Evolutionary conservation across 495 filamentous ascomycete species (phyloP).

Genomic region (Hypoxylon crocopeplum): DNA sequence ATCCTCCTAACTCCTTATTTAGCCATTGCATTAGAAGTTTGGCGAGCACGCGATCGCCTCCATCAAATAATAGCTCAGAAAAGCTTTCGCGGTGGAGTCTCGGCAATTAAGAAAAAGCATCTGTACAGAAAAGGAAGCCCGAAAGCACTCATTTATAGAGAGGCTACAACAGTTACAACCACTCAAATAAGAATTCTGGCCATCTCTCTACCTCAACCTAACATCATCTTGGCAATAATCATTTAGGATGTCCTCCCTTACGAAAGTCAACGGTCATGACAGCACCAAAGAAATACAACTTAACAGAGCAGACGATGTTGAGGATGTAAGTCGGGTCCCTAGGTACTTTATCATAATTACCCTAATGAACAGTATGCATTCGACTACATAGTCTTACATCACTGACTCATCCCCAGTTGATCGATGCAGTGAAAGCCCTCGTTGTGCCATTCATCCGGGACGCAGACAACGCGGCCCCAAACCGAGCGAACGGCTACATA

Average conservation of each 20-base stretch:
- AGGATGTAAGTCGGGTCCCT: slow-evolving; percentile 55
- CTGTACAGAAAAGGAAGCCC: slow-evolving; percentile 12
- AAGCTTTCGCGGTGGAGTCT: slow-evolving; percentile 20
- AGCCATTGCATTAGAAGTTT: slow-evolving; percentile 7
- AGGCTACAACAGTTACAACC: too few relatives aligned
- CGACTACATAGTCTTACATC: neutral
- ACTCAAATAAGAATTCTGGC: too few relatives aligned
- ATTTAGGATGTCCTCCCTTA: slow-evolving; percentile 19
- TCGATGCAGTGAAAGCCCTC: slow-evolving; percentile 74
- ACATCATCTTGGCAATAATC: too few relatives aligned
- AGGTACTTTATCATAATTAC: neutral
- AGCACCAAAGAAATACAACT: slow-evolving; percentile 26
- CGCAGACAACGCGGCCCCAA: slow-evolving; percentile 69
- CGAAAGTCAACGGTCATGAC: slow-evolving; percentile 10
- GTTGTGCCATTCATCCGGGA: slow-evolving; percentile 79
- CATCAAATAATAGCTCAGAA: slow-evolving; percentile 20
- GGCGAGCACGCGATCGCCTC: slow-evolving; percentile 27
- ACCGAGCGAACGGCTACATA: slow-evolving; percentile 57
- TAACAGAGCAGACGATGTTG: slow-evolving; percentile 58
- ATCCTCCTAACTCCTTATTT: neutral
- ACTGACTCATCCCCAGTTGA: slow-evolving; percentile 58
- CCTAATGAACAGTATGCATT: neutral
- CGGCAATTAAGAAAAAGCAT: slow-evolving; percentile 20
- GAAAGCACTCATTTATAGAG: neutral
- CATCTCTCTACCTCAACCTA: too few relatives aligned